Evolutionary conservation across 1,139 yeast genomes (phyloP).

Genomic region (Candida glucosophila): DNA sequence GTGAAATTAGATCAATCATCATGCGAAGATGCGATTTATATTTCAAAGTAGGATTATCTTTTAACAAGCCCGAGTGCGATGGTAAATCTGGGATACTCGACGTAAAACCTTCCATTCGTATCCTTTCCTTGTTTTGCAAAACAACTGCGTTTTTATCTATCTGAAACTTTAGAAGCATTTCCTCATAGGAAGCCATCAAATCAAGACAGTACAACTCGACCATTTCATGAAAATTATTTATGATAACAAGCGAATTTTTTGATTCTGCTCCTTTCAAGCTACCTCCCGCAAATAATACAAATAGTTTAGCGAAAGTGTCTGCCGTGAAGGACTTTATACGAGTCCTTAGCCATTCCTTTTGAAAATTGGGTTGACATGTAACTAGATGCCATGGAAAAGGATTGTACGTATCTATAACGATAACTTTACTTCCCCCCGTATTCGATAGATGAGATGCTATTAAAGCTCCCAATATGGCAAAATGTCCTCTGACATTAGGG

Average conservation of each 20-base stretch:
- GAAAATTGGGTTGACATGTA: conserved; percentile 11
- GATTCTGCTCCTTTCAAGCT: conserved; percentile 6
- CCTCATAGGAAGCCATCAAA: conserved; percentile 26
- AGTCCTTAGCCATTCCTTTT: conserved; percentile 10
- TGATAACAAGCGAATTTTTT: conserved; percentile 12
- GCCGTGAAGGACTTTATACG: conserved; percentile 11
- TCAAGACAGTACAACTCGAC: conserved; percentile 29
- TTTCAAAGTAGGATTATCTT: conserved; percentile 24
- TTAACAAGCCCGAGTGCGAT: conserved; percentile 18
- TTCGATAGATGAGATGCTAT: conserved; percentile 20
- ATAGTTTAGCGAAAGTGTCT: conserved; percentile 21
- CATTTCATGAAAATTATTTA: conserved; percentile 28
- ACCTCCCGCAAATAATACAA: conserved; percentile 11
- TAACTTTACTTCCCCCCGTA: conserved; percentile 7
- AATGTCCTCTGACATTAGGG: conserved; percentile 21
- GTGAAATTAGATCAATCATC: conserved; percentile 19
- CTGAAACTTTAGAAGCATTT: conserved; percentile 25
- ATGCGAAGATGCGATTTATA: conserved; percentile 22
- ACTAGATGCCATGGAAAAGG: conserved; percentile 22
- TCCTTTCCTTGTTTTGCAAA: conserved; percentile 12
- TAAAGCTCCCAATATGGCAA: conserved; percentile 14
- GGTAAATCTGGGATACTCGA: conserved; percentile 24
- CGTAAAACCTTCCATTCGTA: conserved; percentile 15
- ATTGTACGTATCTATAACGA: conserved; percentile 22
- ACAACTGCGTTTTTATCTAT: conserved; percentile 17